Percentiles rank a stretch among this genome's conserved stretches.
Conservation (phyloP, 768 basidiomycete genomes). For the Termitomyces sp. region DNA sequence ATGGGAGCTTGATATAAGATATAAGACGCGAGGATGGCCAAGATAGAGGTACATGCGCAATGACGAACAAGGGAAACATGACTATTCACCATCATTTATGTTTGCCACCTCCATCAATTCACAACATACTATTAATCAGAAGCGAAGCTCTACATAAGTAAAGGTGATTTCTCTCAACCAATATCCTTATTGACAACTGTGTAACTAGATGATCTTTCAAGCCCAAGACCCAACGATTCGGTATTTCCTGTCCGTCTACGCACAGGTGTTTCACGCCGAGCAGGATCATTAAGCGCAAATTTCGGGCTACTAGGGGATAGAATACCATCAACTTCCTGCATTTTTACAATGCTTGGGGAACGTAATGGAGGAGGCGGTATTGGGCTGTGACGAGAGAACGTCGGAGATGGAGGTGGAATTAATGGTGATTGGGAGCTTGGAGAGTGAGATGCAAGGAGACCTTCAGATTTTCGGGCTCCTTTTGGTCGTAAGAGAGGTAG, state of each 20-base stretch:
- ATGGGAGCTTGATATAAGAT: conserved; percentile 64
- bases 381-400: conserved; percentile 14
- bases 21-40: conserved; percentile 63
- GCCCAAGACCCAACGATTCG: conserved; percentile 19
- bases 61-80: not conserved
- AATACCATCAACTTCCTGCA: conserved; percentile 28
- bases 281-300: conserved; percentile 37
- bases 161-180: not conserved
- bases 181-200: conserved; percentile 8
- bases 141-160: not conserved
- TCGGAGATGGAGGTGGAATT: conserved; percentile 24
- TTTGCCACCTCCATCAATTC: not conserved
- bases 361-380: conserved; percentile 26
- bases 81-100: not conserved
- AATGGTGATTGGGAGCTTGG: conserved; percentile 31
- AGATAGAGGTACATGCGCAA: conserved; percentile 69
- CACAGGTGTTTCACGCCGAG: conserved; percentile 25
- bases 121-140: not conserved
- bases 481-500: conserved; percentile 38
- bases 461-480: conserved; percentile 47
- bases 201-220: conserved; percentile 21
- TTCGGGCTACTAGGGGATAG: conserved; percentile 19
- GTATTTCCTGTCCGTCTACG: conserved; percentile 17
- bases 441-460: conserved; percentile 63
- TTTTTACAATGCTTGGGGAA: conserved; percentile 26